These are phyloP conservation scores for Zalerion maritima DNA, from an alignment of 495 filamentous ascomycete genomes.

Conservation along the genomic window DNA sequence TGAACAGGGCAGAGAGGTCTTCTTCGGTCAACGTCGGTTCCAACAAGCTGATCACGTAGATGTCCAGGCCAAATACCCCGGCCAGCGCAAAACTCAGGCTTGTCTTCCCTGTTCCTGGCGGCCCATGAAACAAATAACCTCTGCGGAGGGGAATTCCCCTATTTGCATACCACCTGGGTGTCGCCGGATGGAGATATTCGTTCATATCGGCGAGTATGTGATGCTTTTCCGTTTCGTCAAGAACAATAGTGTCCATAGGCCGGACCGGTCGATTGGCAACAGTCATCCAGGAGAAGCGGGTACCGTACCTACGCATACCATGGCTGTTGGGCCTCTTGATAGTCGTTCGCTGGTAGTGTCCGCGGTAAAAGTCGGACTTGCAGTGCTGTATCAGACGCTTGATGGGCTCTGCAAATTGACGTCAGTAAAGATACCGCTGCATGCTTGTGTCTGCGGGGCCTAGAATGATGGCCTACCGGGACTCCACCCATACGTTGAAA, in stretches of 20 bases:
- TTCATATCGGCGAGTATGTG: conserved; percentile 66
- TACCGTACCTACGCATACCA: conserved; percentile 17
- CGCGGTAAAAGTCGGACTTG: conserved; percentile 33
- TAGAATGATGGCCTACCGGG: conserved; percentile 12
- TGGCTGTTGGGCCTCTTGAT: conserved; percentile 30
- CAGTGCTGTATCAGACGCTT: conserved; percentile 44
- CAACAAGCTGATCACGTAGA: conserved; percentile 49
- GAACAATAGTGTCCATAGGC: conserved; percentile 69
- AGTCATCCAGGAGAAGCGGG: conserved; percentile 41
- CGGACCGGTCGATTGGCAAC: conserved; percentile 57
- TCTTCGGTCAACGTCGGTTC: conserved; percentile 55
- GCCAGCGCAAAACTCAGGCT: conserved; percentile 50
- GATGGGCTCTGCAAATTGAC: conserved; percentile 33
- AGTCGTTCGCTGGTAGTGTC: conserved; percentile 32
- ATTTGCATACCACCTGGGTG: conserved; percentile 60
- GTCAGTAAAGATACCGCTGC: background rate
- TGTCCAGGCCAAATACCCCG: conserved; percentile 53
- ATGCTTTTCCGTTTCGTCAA: conserved; percentile 61
- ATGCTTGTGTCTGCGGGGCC: too few relatives aligned
- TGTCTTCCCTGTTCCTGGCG: conserved; percentile 54
- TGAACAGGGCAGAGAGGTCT: conserved; percentile 51
- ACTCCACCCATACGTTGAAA: conserved; percentile 29
- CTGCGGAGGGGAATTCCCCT: conserved; percentile 84
- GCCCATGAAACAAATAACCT: conserved; percentile 72
- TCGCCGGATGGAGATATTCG: conserved; percentile 68